phyloP scores from a whole-genome alignment of 176 grass and related monocot genomes.

The barley (Hordeum vulgare) region DNA sequence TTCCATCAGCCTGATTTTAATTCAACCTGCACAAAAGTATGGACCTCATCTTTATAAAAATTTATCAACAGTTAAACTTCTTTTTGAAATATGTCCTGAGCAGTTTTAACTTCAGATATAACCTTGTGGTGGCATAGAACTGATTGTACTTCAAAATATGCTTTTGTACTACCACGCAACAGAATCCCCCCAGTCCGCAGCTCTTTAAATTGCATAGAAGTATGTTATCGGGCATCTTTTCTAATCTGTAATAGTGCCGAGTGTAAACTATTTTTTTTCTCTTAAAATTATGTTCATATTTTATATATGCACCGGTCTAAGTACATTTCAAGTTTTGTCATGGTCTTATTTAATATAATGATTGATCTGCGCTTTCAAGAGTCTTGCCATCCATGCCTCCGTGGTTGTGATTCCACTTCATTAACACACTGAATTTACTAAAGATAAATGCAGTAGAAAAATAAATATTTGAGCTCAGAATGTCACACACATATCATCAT shows the following conservation, averaged over 20 bases:
- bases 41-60: not conserved
- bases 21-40: conserved; percentile 17
- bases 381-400: not conserved
- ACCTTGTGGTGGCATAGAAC: not conserved
- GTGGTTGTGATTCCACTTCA: not conserved
- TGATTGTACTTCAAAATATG: not conserved
- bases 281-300: not conserved
- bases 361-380: not conserved
- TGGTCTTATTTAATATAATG: not conserved
- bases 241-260: not conserved
- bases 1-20: not conserved
- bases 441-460: not conserved
- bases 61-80: not conserved
- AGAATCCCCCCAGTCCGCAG: no score
- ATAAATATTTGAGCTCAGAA: not conserved
- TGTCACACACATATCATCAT: not conserved
- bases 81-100: not conserved
- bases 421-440: not conserved
- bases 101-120: conserved; percentile 7
- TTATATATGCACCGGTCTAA: not conserved
- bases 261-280: not conserved
- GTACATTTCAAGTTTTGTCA: not conserved
- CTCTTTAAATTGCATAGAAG: no score
- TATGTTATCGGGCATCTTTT: not conserved
- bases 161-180: not conserved